phyloP scores from a whole-genome alignment of 768 basidiomycete genomes.

The Mycena maculata region DNA sequence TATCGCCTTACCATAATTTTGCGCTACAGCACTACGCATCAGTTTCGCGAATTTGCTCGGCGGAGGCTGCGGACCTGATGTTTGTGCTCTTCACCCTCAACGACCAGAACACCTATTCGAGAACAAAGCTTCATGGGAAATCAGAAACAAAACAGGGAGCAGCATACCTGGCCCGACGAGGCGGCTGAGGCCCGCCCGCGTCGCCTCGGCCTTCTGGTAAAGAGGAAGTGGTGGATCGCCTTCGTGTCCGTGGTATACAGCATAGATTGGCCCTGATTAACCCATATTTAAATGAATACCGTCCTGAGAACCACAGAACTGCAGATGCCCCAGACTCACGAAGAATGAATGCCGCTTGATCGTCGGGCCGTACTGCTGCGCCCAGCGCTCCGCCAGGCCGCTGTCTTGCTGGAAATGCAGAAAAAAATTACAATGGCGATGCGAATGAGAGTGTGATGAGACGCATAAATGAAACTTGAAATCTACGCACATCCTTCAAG shows the following conservation, averaged over 20 bases:
- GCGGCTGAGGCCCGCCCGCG: conserved; percentile 8
- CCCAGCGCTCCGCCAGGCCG: conserved; percentile 10
- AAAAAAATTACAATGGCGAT: not conserved
- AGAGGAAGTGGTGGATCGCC: conserved; percentile 25
- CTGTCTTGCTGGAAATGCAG: not conserved
- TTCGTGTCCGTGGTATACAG: conserved; percentile 14
- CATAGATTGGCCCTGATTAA: not conserved
- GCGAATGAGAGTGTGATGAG: too few relatives aligned
- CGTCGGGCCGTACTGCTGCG: not conserved
- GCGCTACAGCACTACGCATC: not conserved
- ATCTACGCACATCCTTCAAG: conserved; percentile 7
- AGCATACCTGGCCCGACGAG: conserved; percentile 22
- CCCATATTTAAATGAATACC: not conserved
- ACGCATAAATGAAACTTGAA: too few relatives aligned
- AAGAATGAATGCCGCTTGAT: not conserved
- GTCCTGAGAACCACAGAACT: not conserved
- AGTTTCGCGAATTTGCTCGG: not conserved
- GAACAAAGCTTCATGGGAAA: not conserved
- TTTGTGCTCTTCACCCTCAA: conserved; percentile 40
- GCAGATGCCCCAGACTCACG: not conserved
- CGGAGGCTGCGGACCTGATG: conserved; percentile 27
- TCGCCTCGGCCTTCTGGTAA: conserved; percentile 16
- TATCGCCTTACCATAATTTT: too few relatives aligned
- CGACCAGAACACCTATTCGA: conserved; percentile 49
- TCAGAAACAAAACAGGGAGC: not conserved